Base-by-base conservation (phyloP, 208 protist species). In the Angomonas deanei region DNA sequence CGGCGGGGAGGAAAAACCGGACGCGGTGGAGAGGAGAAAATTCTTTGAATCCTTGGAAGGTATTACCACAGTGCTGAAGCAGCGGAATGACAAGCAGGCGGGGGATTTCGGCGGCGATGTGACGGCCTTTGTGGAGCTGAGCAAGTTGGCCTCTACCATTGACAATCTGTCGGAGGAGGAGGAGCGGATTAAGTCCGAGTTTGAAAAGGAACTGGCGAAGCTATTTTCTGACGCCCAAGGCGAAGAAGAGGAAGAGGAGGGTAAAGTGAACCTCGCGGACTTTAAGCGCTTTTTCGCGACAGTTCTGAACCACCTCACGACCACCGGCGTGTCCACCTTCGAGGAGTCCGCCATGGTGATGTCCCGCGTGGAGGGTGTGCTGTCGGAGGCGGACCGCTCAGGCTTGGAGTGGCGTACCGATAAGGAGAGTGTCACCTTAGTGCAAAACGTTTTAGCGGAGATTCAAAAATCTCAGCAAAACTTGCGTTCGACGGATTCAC, bases 321-420 rank as follows among this genome's bases (percentile, higher is more conserved):
- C 0, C 3, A 27, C 23, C 6, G 36, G 26, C 5, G 23, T 63
- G 17, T 39, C 58, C 19, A 72, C 72, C 10, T 1, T 56, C 3
- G 50, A 33, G 10, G 36, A 80, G 26, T 47, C 80, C 23, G 39
- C 82, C 15, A 65, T 66, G n/a, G 28, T 72, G 47, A 80, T 80
- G 72, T 32, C 31, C n/a, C 32, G 65, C 3, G 63, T 64, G 6
- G 75, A 82, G 47, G 19, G 61, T n/a, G 61, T 66, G 11, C 67
- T 86, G 21, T 54, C 47, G 2, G 49, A 31, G 24, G 76, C 75
- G 4, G 80, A 76, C 47, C 31, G 68, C 54, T 0, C 53, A 3
- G 68, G 67, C 48, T 24, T 83, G 2, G n/a, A n/a, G 6, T 83
- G 72, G 80, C 69, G 66, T 10, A 15, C 19, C 3, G 53, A 62